These are phyloP conservation scores for Colletotrichum sp. DNA, from an alignment of 2,329 filamentous ascomycete genomes.

Conservation along the genomic window DNA sequence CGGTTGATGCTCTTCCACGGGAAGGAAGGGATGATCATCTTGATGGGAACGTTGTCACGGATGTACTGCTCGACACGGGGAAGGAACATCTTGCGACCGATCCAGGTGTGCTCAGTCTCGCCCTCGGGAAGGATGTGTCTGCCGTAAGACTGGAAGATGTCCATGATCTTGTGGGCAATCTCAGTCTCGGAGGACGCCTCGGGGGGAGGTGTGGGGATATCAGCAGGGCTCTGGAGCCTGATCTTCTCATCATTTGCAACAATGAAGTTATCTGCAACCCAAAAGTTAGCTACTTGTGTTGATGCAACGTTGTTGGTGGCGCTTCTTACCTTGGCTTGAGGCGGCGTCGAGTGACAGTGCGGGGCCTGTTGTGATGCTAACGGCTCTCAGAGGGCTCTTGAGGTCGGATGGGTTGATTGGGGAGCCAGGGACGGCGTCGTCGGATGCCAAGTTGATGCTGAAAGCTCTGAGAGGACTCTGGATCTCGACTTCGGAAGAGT, in stretches of 20 bases:
- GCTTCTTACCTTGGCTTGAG: not conserved
- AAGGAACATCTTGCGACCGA: constrained; percentile 20
- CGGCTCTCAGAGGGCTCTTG: not conserved
- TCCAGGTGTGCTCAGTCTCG: constrained; percentile 17
- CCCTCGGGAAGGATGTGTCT: constrained; percentile 15
- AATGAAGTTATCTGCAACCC: not conserved
- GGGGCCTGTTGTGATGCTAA: not conserved
- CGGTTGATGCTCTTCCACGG: constrained; percentile 28
- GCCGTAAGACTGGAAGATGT: constrained; percentile 10
- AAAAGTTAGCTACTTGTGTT: not conserved
- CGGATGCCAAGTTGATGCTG: not conserved
- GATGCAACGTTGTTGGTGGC: not conserved
- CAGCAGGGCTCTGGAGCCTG: not conserved
- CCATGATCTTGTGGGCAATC: constrained; percentile 18
- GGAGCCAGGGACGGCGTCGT: not conserved
- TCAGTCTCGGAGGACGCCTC: constrained; percentile 4
- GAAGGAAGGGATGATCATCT: constrained; percentile 24
- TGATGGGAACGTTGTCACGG: constrained; percentile 14
- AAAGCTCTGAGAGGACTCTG: constrained; percentile 7
- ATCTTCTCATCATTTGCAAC: not conserved
- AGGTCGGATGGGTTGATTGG: not conserved
- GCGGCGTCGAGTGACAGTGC: not conserved
- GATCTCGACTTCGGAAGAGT: constrained; percentile 1
- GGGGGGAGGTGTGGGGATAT: constrained; percentile 8
- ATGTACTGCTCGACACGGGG: constrained; percentile 17